Percentiles rank a stretch among this genome's conserved stretches.
These are phyloP conservation scores for Canavalia ensiformis DNA, from an alignment of 306 rosid species.

Conservation along the genomic window DNA sequence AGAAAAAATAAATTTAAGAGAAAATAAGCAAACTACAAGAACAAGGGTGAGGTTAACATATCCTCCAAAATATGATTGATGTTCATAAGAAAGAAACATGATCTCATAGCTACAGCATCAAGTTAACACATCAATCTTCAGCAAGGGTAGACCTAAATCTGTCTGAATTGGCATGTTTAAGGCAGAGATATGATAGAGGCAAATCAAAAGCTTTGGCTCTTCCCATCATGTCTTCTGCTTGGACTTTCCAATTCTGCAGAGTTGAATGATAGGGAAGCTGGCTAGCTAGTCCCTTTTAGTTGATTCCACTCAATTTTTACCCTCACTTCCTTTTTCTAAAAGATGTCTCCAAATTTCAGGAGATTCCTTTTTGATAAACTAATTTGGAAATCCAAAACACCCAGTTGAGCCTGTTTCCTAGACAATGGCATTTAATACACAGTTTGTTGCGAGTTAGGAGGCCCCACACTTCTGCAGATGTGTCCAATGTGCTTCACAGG, in stretches of 20 bases:
- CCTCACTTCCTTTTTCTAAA: background rate
- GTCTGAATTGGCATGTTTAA: background rate
- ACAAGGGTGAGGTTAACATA: background rate
- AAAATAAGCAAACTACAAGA: background rate
- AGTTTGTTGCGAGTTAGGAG: background rate
- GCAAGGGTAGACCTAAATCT: background rate
- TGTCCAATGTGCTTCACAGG: background rate
- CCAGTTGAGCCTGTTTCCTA: background rate
- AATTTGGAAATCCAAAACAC: slow-evolving; percentile 11
- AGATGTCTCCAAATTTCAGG: background rate
- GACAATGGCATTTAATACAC: background rate
- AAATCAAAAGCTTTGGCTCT: background rate
- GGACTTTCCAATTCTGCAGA: background rate
- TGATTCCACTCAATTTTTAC: slow-evolving; percentile 6
- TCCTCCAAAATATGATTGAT: background rate
- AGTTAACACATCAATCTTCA: background rate
- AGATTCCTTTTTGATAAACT: background rate
- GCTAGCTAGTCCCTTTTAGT: background rate
- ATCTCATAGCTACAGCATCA: background rate
- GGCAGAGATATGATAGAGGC: background rate
- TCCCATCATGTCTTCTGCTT: slow-evolving; percentile 15
- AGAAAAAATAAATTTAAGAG: background rate
- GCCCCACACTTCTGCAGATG: background rate
- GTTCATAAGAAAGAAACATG: slow-evolving; percentile 11
- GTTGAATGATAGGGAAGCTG: background rate